A percentile compares a stretch with the other conserved stretches of the same genome.
phyloP scores from a whole-genome alignment of 257 asterid genomes.

The Euphrasia confusa region DNA sequence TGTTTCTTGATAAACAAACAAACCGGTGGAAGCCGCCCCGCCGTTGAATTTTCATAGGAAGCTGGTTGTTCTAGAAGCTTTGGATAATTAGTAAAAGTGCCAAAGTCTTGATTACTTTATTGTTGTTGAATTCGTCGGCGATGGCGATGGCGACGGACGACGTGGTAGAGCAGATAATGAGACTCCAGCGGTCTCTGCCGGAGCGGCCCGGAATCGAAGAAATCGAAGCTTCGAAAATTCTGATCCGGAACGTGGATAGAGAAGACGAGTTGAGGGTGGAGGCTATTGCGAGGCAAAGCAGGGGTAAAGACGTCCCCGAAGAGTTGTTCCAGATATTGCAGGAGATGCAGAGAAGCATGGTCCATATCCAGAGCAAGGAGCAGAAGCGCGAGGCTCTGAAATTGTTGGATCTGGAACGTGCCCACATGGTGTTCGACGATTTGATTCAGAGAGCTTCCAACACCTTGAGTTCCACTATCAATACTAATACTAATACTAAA shows the following conservation, averaged over 20 bases:
- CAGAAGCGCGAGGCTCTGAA: conserved; percentile 60
- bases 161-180: conserved; percentile 73
- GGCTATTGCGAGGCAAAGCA: conserved; percentile 47
- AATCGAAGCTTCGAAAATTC: conserved; percentile 56
- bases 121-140: conserved; percentile 16
- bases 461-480: conserved; percentile 38
- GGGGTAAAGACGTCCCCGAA: conserved; percentile 63
- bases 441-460: conserved; percentile 77
- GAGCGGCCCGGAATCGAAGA: conserved; percentile 76
- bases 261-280: conserved; percentile 69
- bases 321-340: conserved; percentile 62
- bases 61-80: too few species aligned
- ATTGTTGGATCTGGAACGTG: conserved; percentile 64
- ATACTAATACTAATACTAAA: conserved; percentile 9
- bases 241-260: conserved; percentile 60
- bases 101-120: too few species aligned
- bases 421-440: conserved; percentile 61
- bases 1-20: too few species aligned
- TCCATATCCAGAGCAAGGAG: conserved; percentile 67
- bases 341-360: conserved; percentile 56
- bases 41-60: too few species aligned
- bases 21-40: too few species aligned
- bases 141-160: conserved; percentile 49
- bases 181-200: conserved; percentile 67
- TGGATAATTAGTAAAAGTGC: too few species aligned